Conservation (phyloP, 495 filamentous ascomycete species). For the Penicillium angulare region DNA sequence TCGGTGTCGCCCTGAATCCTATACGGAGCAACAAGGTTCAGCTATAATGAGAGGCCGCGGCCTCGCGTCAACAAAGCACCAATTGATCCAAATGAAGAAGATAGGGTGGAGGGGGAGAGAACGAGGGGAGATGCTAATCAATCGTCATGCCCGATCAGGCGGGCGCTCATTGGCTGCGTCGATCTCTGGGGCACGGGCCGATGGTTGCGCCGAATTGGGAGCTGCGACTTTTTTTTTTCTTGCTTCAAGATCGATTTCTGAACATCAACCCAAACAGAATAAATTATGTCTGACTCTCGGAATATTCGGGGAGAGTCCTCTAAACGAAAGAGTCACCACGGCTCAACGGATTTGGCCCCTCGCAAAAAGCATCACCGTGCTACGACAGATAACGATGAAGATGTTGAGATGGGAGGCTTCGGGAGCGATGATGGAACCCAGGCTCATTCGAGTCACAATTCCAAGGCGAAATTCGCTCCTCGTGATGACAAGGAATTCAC, state of each 20-base stretch:
- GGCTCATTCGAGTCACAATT: slow-evolving; percentile 18
- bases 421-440: slow-evolving; percentile 13
- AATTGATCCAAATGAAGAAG: background rate
- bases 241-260: slow-evolving; percentile 4
- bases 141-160: slow-evolving; percentile 22
- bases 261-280: slow-evolving; percentile 5
- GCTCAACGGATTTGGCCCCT: slow-evolving; percentile 19
- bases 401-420: slow-evolving; percentile 10
- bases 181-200: slow-evolving; percentile 28
- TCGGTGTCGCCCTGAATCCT: background rate
- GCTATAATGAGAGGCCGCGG: slow-evolving; percentile 10
- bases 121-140: slow-evolving; percentile 14
- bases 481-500: slow-evolving; percentile 34
- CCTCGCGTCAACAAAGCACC: slow-evolving; percentile 7
- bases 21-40: background rate
- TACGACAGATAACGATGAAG: slow-evolving; percentile 6
- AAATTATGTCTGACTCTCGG: slow-evolving; percentile 18
- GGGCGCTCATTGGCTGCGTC: slow-evolving; percentile 28
- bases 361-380: slow-evolving; percentile 26
- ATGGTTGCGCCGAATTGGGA: slow-evolving; percentile 25
- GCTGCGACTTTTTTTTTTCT: slow-evolving; percentile 19
- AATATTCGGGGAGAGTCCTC: slow-evolving; percentile 16
- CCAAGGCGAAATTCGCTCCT: slow-evolving; percentile 23
- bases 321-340: slow-evolving; percentile 34
- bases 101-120: background rate